Evolutionary conservation across 2,329 filamentous ascomycete species (phyloP).

Genomic region (Sporothrix humicola): DNA sequence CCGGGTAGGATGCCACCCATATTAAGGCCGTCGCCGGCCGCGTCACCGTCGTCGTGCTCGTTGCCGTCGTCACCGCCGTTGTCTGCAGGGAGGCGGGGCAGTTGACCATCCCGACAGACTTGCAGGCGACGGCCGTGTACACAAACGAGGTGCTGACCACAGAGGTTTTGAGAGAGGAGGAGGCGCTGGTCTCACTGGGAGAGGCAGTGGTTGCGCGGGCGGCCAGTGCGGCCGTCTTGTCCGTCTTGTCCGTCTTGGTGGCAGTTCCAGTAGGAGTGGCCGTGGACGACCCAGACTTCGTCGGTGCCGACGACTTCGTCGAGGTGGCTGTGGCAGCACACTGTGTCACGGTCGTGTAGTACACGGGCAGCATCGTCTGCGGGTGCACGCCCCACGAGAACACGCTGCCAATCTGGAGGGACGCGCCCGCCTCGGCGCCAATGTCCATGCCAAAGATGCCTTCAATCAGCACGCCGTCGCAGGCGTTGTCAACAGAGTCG

Average conservation of each 20-base stretch:
- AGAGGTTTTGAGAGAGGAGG: constrained; percentile 41
- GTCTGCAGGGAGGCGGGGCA: constrained; percentile 59
- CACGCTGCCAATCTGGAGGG: constrained; percentile 49
- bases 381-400: constrained; percentile 57
- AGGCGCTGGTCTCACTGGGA: constrained; percentile 35
- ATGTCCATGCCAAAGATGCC: constrained; percentile 59
- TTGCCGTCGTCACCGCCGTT: constrained; percentile 46
- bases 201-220: neutral
- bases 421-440: constrained; percentile 61
- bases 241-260: neutral
- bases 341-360: constrained; percentile 55
- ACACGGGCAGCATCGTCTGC: constrained; percentile 56
- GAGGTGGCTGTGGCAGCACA: constrained; percentile 35
- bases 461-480: constrained; percentile 53
- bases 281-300: constrained; percentile 40
- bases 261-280: constrained; percentile 31
- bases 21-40: constrained; percentile 41
- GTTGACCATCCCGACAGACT: constrained; percentile 50
- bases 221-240: neutral
- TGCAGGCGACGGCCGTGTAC: constrained; percentile 54
- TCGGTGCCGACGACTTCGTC: too few species aligned
- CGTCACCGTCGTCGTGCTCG: constrained; percentile 48
- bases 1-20: constrained; percentile 51
- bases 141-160: constrained; percentile 50
- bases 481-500: constrained; percentile 20